Percentiles rank a stretch among this genome's conserved stretches.
phyloP scores from a whole-genome alignment of 2,329 filamentous ascomycete species.

The Ophiosphaerella narmari region DNA sequence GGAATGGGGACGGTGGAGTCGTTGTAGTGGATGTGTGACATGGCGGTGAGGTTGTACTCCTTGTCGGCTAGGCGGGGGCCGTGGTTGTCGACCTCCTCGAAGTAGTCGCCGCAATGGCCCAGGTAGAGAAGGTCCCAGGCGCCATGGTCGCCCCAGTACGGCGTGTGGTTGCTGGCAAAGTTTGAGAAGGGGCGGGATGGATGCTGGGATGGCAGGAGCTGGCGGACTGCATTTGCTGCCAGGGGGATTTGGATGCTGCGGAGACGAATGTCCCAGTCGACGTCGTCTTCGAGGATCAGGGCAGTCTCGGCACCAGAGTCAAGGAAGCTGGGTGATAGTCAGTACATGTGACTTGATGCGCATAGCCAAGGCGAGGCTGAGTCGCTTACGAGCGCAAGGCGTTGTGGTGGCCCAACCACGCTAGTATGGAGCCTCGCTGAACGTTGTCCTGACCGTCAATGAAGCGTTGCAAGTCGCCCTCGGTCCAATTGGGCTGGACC shows the following conservation, averaged over 20 bases:
- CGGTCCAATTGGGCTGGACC: constrained; percentile 48
- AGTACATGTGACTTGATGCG: constrained; percentile 7
- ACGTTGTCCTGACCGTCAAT: constrained; percentile 41
- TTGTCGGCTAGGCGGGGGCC: constrained; percentile 27
- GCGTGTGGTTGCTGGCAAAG: constrained; percentile 27
- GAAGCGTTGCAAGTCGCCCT: constrained; percentile 46
- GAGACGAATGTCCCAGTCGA: constrained; percentile 53
- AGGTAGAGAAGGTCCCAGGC: constrained; percentile 52
- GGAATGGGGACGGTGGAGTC: constrained; percentile 46
- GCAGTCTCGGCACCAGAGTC: constrained; percentile 48
- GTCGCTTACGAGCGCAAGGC: constrained; percentile 46
- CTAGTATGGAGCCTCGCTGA: constrained; percentile 48
- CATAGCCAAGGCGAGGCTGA: constrained; percentile 11
- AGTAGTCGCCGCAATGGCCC: constrained; percentile 52
- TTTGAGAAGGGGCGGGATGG: constrained; percentile 23
- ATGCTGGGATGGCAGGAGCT: constrained; percentile 39
- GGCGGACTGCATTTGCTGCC: constrained; percentile 47
- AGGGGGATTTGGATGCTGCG: constrained; percentile 50
- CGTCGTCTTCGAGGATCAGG: constrained; percentile 53
- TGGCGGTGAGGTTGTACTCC: constrained; percentile 35
- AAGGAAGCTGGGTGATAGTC: constrained; percentile 44
- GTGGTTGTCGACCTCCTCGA: constrained; percentile 38
- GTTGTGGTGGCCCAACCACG: constrained; percentile 52
- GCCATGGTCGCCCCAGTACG: constrained; percentile 48
- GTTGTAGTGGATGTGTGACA: constrained; percentile 42